These are phyloP conservation scores for Zygnema circumcarinatum DNA, from an alignment of 139 green algal genomes.

Conservation along the genomic window DNA sequence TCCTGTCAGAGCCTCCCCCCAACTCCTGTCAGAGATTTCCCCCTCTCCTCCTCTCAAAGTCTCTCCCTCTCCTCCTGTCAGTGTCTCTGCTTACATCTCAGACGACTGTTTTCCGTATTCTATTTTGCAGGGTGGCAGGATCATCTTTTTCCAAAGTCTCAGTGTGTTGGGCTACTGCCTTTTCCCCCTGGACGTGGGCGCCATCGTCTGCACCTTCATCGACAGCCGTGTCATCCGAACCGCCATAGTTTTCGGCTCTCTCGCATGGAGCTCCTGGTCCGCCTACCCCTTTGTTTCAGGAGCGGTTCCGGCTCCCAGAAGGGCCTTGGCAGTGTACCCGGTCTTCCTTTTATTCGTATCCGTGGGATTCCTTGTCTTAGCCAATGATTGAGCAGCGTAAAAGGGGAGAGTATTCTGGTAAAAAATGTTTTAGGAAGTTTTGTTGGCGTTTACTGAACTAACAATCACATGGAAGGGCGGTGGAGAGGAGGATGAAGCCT, in stretches of 20 bases:
- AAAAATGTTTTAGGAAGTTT: too few species aligned
- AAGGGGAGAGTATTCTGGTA: too few species aligned
- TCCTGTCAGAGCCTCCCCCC: too few species aligned
- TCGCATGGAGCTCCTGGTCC: slow-evolving; percentile 82
- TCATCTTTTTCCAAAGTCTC: slow-evolving; percentile 96
- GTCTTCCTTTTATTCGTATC: slow-evolving; percentile 81
- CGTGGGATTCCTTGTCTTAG: slow-evolving; percentile 49
- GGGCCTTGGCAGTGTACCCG: slow-evolving; percentile 89
- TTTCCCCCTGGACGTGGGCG: slow-evolving; percentile 89
- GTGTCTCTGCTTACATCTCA: too few species aligned
- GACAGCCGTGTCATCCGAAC: slow-evolving; percentile 53
- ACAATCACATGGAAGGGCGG: too few species aligned
- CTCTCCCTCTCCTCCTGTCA: too few species aligned
- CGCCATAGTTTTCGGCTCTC: slow-evolving; percentile 64
- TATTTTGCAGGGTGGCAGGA: slow-evolving; percentile 77
- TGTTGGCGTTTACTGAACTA: too few species aligned
- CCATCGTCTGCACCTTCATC: slow-evolving; percentile 74
- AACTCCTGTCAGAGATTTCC: too few species aligned
- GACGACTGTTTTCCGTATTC: too few species aligned
- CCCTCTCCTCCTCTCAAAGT: too few species aligned
- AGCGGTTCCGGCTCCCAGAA: slow-evolving; percentile 68
- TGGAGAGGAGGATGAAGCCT: too few species aligned
- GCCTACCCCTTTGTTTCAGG: slow-evolving; percentile 90
- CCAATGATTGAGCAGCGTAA: slow-evolving; percentile 27
- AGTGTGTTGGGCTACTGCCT: slow-evolving; percentile 97